Percentiles rank a stretch among this genome's conserved stretches.
These are phyloP conservation scores for Rubia tinctorum DNA, from an alignment of 305 asterid species.

Conservation along the genomic window DNA sequence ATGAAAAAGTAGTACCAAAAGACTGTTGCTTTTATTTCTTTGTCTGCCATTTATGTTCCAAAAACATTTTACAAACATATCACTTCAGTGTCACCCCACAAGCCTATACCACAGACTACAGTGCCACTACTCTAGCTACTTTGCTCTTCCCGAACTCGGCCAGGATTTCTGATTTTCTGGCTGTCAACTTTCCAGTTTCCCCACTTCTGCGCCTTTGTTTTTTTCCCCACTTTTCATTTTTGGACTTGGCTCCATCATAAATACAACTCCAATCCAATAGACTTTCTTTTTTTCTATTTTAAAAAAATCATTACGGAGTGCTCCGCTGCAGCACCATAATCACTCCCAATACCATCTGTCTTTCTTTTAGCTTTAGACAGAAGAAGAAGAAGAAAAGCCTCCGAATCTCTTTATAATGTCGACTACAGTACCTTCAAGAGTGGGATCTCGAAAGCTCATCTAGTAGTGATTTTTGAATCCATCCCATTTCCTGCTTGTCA, in stretches of 20 bases:
- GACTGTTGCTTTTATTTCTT: slow-evolving; percentile 59
- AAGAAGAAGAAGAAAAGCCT: not conserved
- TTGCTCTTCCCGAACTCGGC: slow-evolving; percentile 21
- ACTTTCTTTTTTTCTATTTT: too few relatives aligned
- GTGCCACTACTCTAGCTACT: not conserved
- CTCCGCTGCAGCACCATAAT: slow-evolving; percentile 1
- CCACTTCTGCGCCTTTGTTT: not conserved
- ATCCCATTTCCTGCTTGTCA: not conserved
- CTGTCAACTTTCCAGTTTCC: slow-evolving; percentile 14
- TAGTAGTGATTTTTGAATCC: not conserved
- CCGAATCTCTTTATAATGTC: not conserved
- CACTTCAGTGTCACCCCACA: slow-evolving; percentile 26
- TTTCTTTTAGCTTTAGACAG: not conserved
- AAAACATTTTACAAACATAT: slow-evolving; percentile 47
- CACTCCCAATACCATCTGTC: not conserved
- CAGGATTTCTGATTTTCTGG: slow-evolving; percentile 22
- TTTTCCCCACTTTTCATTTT: not conserved
- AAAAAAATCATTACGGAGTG: too few relatives aligned
- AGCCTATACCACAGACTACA: not conserved
- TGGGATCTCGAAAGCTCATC: slow-evolving; percentile 1
- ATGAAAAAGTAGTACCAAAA: slow-evolving; percentile 37
- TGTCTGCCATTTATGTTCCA: slow-evolving; percentile 78
- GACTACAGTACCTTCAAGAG: not conserved
- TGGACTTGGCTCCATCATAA: slow-evolving; percentile 2
- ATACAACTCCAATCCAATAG: slow-evolving; percentile 5